Evolutionary conservation across 768 basidiomycete genomes (phyloP), one percentile per base, ranked within the genome.

Genomic region (Rossbeevera mucosa): DNA sequence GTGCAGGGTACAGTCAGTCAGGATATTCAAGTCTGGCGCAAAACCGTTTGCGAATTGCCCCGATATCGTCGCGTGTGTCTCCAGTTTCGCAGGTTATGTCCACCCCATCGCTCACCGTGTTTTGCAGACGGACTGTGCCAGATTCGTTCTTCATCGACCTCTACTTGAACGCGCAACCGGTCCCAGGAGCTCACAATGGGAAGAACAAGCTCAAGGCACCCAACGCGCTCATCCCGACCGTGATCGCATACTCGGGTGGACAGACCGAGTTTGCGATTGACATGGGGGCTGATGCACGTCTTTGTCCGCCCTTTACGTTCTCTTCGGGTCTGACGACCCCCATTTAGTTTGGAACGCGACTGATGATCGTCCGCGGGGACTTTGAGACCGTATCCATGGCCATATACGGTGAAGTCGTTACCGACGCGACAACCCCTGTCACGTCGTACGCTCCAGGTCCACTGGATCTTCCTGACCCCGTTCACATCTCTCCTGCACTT

Each of bases 301-400:
- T 18, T 12, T 47, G 33, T 48, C 18, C 38, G 14, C 47, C 30
- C 7, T 36, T 20, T 11, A 18, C 33, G 3, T 45, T 44, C 8
- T 24, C 4, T 25, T 40, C n/a, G 8, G 18, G 14, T 50, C 50
- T 60, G 40, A 59, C 42, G 9, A 51, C 24, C 28, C 31, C 43
- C 29, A 26, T 50, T 16, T 63, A 88, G 85, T 82, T 79, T 64
- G 80, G 83, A 4, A 89, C 88, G 20, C 83, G 89, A 41, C 73
- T 91, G 26, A 83, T 92, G 78, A 86, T 91, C 52, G 76, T 92
- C 55, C 85, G 83, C 61, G 90, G 89, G n/a, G 72, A 79, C 30
- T 91, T 89, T 65, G 71, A 80, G 45, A 73, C 71, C 52, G 70
- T 88, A 18, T 87, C 88, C 5, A 68, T 67, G 58, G 66, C 61